Base-by-base conservation (phyloP, 176 grass and related monocot species). In the Paspalum notatum region DNA sequence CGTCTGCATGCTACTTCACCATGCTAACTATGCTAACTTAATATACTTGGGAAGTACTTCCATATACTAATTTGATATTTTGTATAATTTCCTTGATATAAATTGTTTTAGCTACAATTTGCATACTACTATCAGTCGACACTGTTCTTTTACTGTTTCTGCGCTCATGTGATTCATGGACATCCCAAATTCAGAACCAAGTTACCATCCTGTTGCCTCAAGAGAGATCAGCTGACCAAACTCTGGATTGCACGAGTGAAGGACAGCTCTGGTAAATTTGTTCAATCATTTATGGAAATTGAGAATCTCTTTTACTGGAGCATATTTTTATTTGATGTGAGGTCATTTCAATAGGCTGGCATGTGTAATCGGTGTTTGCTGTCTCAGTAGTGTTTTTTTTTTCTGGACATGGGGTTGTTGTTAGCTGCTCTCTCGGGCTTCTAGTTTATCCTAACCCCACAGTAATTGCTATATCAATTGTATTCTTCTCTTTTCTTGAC, bases 211-310 rank as follows among this genome's bases (percentile, higher is more conserved):
- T 39, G 37, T 53, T 18, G 26, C 60, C 76, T 78, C 18, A 5
- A 51, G 6, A 66, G 76, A n/a, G n/a, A n/a, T n/a, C 61, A 66
- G 26, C 61, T 52, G 45, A 37, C 76, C 59, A 50, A 63, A 24
- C 25, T 77, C 26, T 66, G 76, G 40, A 53, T 20, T 24, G 32
- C 61, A 22, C 0, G 16, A 78, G 18, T 52, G 47, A 57, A 52
- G 13, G 22, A 41, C 76, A 78, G 27, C 76, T 52, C 49, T 50
- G 46, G 76, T 79, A 79, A 79, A 32, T 63, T 48, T 79, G 3
- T 51, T 63, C 3, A n/a, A 49, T 63, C 42, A 32, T 78, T 64
- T 78, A 18, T 38, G 10, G 27, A 65, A 39, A 3, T n/a, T 76
- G 25, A 43, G 2, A 5, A 50, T 58, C 4, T 12, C 56, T 65